These are phyloP conservation scores for Oemleria cerasiformis DNA, from an alignment of 306 rosid genomes.

Conservation along the genomic window DNA sequence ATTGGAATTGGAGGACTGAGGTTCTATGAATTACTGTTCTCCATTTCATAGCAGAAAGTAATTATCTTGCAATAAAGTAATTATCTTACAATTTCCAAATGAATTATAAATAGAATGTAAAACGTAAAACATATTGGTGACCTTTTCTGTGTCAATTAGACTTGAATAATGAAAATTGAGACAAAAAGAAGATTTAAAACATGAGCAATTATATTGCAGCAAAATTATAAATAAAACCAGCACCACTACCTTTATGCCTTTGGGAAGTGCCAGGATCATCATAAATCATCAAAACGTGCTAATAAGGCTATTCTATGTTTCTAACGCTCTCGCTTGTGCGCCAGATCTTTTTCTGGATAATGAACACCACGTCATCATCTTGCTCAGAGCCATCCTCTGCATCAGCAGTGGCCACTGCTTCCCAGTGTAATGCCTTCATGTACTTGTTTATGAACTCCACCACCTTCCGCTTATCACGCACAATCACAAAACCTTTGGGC, in stretches of 20 bases:
- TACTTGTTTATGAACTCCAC: slow-evolving; percentile 73
- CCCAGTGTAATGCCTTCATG: slow-evolving; percentile 87
- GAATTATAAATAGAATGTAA: slow-evolving; percentile 8
- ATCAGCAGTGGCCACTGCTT: slow-evolving; percentile 59
- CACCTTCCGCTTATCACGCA: slow-evolving; percentile 67
- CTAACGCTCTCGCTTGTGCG: slow-evolving; percentile 79
- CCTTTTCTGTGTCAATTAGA: slow-evolving; percentile 15
- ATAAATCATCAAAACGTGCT: slow-evolving; percentile 2
- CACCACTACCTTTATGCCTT: background rate
- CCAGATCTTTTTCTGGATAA: slow-evolving; percentile 90
- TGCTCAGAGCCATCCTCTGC: slow-evolving; percentile 49
- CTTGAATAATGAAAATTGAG: slow-evolving; percentile 7
- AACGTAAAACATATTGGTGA: background rate
- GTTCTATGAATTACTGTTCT: background rate
- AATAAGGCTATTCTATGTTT: slow-evolving; percentile 47
- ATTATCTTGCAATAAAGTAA: slow-evolving; percentile 20
- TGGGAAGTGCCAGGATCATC: slow-evolving; percentile 3
- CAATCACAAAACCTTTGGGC: slow-evolving; percentile 77
- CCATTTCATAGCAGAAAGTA: slow-evolving; percentile 1
- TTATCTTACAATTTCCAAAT: slow-evolving; percentile 29
- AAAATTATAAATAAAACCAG: slow-evolving; percentile 29
- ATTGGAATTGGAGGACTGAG: too few species aligned
- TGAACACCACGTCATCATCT: slow-evolving; percentile 58
- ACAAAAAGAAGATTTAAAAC: background rate
- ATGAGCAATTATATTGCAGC: slow-evolving; percentile 14